Evolutionary conservation across 1,284 basidiomycete genomes (phyloP).

Genomic region (Pseudozyma hubeiensis): DNA sequence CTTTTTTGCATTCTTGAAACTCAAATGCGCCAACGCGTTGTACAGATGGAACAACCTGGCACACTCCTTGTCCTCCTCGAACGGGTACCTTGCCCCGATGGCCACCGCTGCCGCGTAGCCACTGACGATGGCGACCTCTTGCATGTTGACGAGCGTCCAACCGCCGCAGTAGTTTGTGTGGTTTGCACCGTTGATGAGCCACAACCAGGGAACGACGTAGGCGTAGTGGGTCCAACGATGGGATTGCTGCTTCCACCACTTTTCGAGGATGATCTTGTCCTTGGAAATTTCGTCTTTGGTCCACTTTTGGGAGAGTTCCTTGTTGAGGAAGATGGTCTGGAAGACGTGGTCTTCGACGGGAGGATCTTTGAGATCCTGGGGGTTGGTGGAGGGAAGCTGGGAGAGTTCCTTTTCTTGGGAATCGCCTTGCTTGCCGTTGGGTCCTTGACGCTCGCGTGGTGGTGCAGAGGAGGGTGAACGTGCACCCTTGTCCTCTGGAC

Average conservation of each 20-base stretch:
- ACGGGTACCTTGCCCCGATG: constrained; percentile 73
- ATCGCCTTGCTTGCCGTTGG: constrained; percentile 45
- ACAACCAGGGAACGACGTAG: constrained; percentile 74
- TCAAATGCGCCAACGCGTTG: constrained; percentile 71
- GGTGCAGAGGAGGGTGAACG: constrained; percentile 36
- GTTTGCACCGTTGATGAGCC: constrained; percentile 74
- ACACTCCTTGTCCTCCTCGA: constrained; percentile 68
- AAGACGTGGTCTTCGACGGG: constrained; percentile 73
- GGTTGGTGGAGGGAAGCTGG: constrained; percentile 22
- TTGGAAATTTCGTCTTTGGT: constrained; percentile 73
- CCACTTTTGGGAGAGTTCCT: constrained; percentile 73
- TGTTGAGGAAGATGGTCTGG: constrained; percentile 77
- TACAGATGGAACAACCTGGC: constrained; percentile 73
- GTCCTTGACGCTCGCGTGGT: constrained; percentile 47
- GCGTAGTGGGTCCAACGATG: constrained; percentile 76
- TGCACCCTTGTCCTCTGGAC: constrained; percentile 30
- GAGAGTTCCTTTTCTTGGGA: constrained; percentile 34
- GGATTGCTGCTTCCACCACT: constrained; percentile 77
- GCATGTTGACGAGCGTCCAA: constrained; percentile 72
- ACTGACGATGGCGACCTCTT: constrained; percentile 75
- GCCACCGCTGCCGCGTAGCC: constrained; percentile 76
- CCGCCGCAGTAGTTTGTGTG: constrained; percentile 70
- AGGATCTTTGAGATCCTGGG: constrained; percentile 42
- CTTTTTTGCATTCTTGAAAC: constrained; percentile 48
- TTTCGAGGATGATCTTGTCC: constrained; percentile 73